Evolutionary conservation across 2,329 filamentous ascomycete genomes (phyloP), one percentile per base, ranked within the genome.

Genomic region (Chaetomium sp.): DNA sequence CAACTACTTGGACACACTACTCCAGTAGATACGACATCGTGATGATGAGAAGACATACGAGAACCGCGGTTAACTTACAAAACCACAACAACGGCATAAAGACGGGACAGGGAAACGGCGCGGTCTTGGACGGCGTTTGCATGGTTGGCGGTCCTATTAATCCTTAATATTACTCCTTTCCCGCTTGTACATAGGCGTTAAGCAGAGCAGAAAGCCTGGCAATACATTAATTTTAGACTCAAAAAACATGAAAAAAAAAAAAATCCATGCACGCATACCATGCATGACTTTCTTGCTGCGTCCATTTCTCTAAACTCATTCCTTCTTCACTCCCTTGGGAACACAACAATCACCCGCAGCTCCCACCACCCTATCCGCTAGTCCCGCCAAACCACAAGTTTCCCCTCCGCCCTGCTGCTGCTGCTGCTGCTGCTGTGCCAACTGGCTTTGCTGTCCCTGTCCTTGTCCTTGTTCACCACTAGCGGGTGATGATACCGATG

Each of bases 311-410:
- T n/a, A n/a, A n/a, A n/a, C n/a, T n/a, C 14, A 6, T 46, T 34
- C 45, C 27, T 46, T 54, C 35, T 12, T 47, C 36, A 32, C 19
- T 6, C 27, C 27, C 51, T 50, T 55, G 2, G 54, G 57, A 6
- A 56, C 54, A 34, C 57, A 59, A n/a, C 57, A 59, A 45, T 56
- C 57, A 19, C 55, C 58, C 14, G 56, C 58, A 0, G 55, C 47
- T 3, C 51, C 49, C 10, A 49, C 51, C 7, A 53, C 54, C 43
- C 56, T 35, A 42, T 56, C 33, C 2, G 56, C 56, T 4, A 58
- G 50, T 2, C 56, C 47, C 2, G 52, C 19, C 34, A 60, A 7
- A 5, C 33, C 11, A 27, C 52, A 54, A 5, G 50, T 27, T 14
- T 19, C 8, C 4, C 33, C 50, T 12, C n/a, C 38, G 6, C 42